These are phyloP conservation scores for Recurvomyces mirabilis DNA, from an alignment of 495 filamentous ascomycete genomes.

Conservation along the genomic window DNA sequence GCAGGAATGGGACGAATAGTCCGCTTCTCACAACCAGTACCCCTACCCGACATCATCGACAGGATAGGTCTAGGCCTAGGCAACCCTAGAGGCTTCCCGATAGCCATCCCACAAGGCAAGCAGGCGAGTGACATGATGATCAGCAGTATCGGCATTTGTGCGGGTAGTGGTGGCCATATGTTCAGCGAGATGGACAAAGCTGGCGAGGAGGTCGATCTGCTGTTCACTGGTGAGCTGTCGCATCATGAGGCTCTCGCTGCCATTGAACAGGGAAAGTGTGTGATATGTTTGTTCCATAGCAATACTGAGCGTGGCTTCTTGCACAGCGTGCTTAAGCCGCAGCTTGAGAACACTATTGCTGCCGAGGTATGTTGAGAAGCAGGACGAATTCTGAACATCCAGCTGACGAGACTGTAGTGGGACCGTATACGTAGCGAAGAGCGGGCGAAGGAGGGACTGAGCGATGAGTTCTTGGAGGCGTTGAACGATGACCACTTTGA, in stretches of 20 bases:
- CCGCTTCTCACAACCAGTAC: slow-evolving; percentile 46
- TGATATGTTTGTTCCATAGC: slow-evolving; percentile 76
- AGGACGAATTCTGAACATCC: too few relatives aligned
- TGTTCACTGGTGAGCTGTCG: slow-evolving; percentile 85
- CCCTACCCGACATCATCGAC: slow-evolving; percentile 51
- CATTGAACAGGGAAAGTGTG: slow-evolving; percentile 75
- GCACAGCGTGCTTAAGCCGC: slow-evolving; percentile 52
- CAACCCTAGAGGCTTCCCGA: slow-evolving; percentile 52
- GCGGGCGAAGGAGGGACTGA: slow-evolving; percentile 27
- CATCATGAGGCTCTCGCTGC: slow-evolving; percentile 84
- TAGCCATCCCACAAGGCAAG: slow-evolving; percentile 53
- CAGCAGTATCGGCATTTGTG: slow-evolving; percentile 59
- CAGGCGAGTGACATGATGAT: slow-evolving; percentile 46
- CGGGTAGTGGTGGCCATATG: slow-evolving; percentile 68
- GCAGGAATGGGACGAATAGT: slow-evolving; percentile 73
- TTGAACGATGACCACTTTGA: slow-evolving; percentile 42
- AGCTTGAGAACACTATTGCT: slow-evolving; percentile 46
- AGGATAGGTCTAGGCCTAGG: slow-evolving; percentile 48
- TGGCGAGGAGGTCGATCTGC: slow-evolving; percentile 45
- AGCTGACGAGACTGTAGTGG: too few relatives aligned
- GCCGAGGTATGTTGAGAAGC: slow-evolving; percentile 33
- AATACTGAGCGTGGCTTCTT: slow-evolving; percentile 83
- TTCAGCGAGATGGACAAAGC: slow-evolving; percentile 44
- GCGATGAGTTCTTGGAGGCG: slow-evolving; percentile 35
- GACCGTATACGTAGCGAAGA: slow-evolving; percentile 34